Base-by-base conservation (phyloP, 2,329 filamentous ascomycete genomes). In the Macrophomina tecta region DNA sequence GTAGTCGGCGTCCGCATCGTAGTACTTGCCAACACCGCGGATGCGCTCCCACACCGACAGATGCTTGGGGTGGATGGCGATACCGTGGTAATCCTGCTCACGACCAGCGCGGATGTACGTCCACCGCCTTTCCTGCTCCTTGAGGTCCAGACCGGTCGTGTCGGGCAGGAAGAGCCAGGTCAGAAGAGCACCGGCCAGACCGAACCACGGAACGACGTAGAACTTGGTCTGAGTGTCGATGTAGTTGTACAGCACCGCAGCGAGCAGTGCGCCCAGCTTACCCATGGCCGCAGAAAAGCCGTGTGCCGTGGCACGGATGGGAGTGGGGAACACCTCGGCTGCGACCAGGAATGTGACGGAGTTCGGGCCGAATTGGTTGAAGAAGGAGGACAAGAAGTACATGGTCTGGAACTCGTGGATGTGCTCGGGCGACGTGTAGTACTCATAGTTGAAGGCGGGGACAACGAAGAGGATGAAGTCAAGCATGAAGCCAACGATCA, bases 311-410 rank as follows among this genome's bases (percentile, higher is more conserved):
- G 94, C 94, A 74, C 94, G 93, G 72, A 98, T 89, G 9, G 94
- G 92, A 0, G 94, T 97, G 9, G 94, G 94, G 85, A 92, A 98
- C n/a, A 97, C 93, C 79, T 98, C 94, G 51, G 93, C 94, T 51
- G 94, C 94, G 42, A 97, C 92, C 72, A 98, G 87, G 91, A 98
- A 98, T 69, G 94, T 97, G 74, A 97, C 93, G 55, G 89, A 90
- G 86, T 98, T 98, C 80, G 94, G 94, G 12, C 94, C 94, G 75
- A 98, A 98, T 79, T 98, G 94, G 86, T 97, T 97, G 89, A 98
- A 98, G 85, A 98, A 98, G 30, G 92, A 97, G 7, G 93, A 97
- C 72, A 98, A 80, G 83, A 97, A 97, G 86, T 97, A 97, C 93
- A 98, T 97, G 76, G 94, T 89, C 83, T 97, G 94, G 89, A 98